A percentile compares a stretch with the other conserved stretches of the same genome.
These are phyloP conservation scores for Fusarium sp. DNA, from an alignment of 2,329 filamentous ascomycete genomes.

Conservation along the genomic window DNA sequence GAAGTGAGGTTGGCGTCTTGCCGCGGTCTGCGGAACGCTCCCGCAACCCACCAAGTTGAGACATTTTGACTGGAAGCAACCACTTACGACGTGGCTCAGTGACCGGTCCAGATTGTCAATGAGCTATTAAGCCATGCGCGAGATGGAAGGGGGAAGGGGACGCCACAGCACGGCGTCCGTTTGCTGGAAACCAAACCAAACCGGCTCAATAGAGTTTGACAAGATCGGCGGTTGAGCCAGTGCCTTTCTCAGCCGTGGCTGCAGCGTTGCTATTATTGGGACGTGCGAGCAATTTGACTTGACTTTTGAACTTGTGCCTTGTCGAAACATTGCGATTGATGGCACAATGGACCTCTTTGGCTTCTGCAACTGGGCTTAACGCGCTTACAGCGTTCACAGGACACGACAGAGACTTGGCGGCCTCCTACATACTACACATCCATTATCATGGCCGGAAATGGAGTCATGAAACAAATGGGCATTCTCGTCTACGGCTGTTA, in stretches of 20 bases:
- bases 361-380: background rate
- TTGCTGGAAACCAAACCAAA: background rate
- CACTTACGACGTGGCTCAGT: constrained; percentile 19
- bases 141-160: constrained; percentile 14
- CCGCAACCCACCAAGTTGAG: constrained; percentile 6
- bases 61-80: constrained; percentile 12
- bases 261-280: constrained; percentile 32
- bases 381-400: background rate
- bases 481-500: constrained; percentile 22
- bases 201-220: constrained; percentile 8
- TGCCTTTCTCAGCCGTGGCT: constrained; percentile 18
- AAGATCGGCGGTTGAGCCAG: constrained; percentile 26
- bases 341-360: background rate
- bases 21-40: constrained; percentile 10
- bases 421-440: background rate
- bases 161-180: constrained; percentile 5
- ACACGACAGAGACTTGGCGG: background rate
- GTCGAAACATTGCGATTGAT: constrained; percentile 12
- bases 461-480: constrained; percentile 22
- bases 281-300: background rate
- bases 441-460: constrained; percentile 12
- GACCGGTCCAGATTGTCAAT: background rate
- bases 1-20: constrained; percentile 3
- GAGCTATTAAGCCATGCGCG: constrained; percentile 19
- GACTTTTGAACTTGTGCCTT: constrained; percentile 10